Percentiles rank a stretch among this genome's conserved stretches.
phyloP scores from a whole-genome alignment of 2,329 filamentous ascomycete species.

The Camptophora hylomeconis region DNA sequence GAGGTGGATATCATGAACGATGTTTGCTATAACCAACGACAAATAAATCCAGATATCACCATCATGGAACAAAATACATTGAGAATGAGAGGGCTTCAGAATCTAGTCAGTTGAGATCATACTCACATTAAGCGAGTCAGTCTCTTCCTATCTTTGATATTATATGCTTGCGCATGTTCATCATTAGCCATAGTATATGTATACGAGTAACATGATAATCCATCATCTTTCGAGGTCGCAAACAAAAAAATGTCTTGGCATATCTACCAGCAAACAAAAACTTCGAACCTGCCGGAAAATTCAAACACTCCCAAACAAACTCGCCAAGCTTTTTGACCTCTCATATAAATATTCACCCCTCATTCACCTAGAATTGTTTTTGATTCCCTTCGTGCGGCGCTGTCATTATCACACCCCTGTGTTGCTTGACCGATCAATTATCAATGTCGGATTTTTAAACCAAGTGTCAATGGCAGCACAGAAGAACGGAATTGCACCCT shows the following conservation, averaged over 20 bases:
- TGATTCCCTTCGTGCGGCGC: conserved; percentile 66
- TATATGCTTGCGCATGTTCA: conserved; percentile 26
- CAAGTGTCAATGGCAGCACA: conserved; percentile 73
- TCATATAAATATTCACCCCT: neutral
- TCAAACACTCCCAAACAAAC: no score
- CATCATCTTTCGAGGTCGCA: no score
- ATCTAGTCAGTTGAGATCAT: conserved; percentile 29
- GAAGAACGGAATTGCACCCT: conserved; percentile 67
- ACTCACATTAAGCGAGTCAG: conserved; percentile 26
- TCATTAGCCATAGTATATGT: conserved; percentile 28
- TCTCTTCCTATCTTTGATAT: conserved; percentile 35
- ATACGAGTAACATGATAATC: no score
- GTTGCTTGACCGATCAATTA: conserved; percentile 59
- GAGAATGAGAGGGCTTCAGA: conserved; percentile 24
- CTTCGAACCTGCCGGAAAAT: no score
- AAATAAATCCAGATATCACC: no score
- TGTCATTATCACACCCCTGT: conserved; percentile 58
- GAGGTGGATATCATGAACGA: no score
- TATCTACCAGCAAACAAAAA: no score
- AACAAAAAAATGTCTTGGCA: no score
- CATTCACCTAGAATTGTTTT: conserved; percentile 18
- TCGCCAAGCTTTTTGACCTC: neutral
- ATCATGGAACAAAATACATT: neutral
- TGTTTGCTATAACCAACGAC: no score
- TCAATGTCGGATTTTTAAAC: conserved; percentile 35